Evolutionary conservation across 1,284 basidiomycete genomes (phyloP), one percentile per base, ranked within the genome.

Genomic region (Porogramme epimiltina): DNA sequence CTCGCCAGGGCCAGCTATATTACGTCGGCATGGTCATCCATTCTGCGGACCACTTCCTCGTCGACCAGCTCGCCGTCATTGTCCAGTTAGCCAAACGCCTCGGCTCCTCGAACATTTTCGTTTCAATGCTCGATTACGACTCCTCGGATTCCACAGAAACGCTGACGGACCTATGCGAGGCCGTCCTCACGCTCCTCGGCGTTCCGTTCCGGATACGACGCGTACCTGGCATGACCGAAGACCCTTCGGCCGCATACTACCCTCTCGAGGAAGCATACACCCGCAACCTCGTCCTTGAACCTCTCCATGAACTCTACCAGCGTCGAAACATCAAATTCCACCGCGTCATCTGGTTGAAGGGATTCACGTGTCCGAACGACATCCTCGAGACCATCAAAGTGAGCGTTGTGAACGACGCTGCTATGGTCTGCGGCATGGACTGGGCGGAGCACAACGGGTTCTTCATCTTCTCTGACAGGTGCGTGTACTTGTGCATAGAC

Each of bases 341-440:
- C 61, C 80, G 93, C 16, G 95, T 98, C 44, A 84, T 98, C 49
- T 97, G 95, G 95, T 78, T 97, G 58, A 98, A 97, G 66, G 95
- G 95, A 0, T 98, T 98, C 70, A 97, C 95, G 0, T 98, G 95
- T 66, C 95, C 95, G 1, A 95, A 93, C 65, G 95, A 98, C 69
- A 93, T 98, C 42, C 75, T 98, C 48, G 95, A 98, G 72, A 95
- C 91, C 18, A 84, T 97, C 66, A 87, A 93, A 57, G 88, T 97
- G 53, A 92, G 89, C 67, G 80, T 90, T 60, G 80, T 81, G 34
- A 98, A 97, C 67, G 84, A 93, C 61, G 95, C 95, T 0, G 91
- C 93, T 1, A 93, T 98, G 92, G 93, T 96, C 2, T 97, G 95
- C 67, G 93, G 94, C 22, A 97, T 97, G 95, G 95, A 98, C 68